These are phyloP conservation scores for Podospora anserina DNA, from an alignment of 495 filamentous ascomycete species.

Conservation along the genomic window DNA sequence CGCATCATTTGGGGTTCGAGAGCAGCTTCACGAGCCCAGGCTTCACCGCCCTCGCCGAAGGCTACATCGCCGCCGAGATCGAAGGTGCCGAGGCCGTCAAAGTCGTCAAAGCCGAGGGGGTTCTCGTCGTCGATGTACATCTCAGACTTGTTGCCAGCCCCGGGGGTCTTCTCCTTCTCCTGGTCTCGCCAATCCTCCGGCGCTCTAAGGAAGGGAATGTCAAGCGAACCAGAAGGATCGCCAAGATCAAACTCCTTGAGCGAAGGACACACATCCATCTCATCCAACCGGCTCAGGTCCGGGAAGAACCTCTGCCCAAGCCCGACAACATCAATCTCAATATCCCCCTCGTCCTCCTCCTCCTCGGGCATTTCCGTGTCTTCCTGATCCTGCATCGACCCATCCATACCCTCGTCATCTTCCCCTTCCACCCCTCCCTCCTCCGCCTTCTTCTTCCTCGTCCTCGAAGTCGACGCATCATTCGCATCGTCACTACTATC, in stretches of 20 bases:
- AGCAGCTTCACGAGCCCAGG: slow-evolving; percentile 66
- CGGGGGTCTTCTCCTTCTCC: slow-evolving; percentile 51
- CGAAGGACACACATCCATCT: slow-evolving; percentile 91
- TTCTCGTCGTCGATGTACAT: slow-evolving; percentile 84
- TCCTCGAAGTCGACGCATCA: slow-evolving; percentile 49
- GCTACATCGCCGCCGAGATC: slow-evolving; percentile 64
- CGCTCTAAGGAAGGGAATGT: slow-evolving; percentile 89
- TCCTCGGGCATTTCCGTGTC: slow-evolving; percentile 32
- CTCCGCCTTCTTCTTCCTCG: slow-evolving; percentile 42
- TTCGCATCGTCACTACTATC: slow-evolving; percentile 92
- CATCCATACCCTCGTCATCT: slow-evolving; percentile 49
- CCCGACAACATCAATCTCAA: slow-evolving; percentile 71
- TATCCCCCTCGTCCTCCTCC: slow-evolving; percentile 42
- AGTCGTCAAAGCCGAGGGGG: slow-evolving; percentile 73
- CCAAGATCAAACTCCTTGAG: slow-evolving; percentile 90
- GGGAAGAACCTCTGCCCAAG: slow-evolving; percentile 84
- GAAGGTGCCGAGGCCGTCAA: slow-evolving; percentile 73
- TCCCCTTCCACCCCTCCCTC: slow-evolving; percentile 47
- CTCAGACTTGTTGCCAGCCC: slow-evolving; percentile 63
- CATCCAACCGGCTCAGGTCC: slow-evolving; percentile 68
- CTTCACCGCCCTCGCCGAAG: slow-evolving; percentile 74
- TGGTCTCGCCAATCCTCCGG: slow-evolving; percentile 80
- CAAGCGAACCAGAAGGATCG: slow-evolving; percentile 73
- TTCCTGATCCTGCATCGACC: slow-evolving; percentile 21
- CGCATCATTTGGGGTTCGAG: slow-evolving; percentile 61